phyloP scores from a whole-genome alignment of 2,329 filamentous ascomycete species.

The Trichothecium sympodiale region DNA sequence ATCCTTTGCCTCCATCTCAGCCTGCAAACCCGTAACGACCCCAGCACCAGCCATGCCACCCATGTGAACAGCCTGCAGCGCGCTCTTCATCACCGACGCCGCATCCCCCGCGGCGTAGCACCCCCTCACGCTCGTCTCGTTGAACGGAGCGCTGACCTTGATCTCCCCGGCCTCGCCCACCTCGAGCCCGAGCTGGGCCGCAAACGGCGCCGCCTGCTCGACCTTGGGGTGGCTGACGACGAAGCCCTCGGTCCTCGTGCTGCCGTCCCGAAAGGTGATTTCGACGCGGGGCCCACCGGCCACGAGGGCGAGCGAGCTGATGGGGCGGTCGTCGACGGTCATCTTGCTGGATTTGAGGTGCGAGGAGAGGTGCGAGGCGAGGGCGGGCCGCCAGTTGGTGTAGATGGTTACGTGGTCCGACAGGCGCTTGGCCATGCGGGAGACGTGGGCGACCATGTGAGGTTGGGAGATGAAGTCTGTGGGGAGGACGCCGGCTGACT shows the following conservation, averaged over 20 bases:
- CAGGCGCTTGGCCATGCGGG: constrained; percentile 31
- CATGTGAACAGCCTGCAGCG: constrained; percentile 15
- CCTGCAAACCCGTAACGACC: constrained; percentile 14
- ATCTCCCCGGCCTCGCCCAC: constrained; percentile 30
- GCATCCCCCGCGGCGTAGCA: constrained; percentile 45
- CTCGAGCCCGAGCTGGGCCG: constrained; percentile 31
- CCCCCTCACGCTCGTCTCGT: constrained; percentile 36
- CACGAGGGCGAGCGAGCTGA: constrained; percentile 18
- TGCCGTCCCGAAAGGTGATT: constrained; percentile 28
- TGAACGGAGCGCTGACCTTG: constrained; percentile 29
- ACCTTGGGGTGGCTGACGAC: constrained; percentile 25
- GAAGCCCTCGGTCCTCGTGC: constrained; percentile 24
- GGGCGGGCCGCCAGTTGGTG: constrained; percentile 30
- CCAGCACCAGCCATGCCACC: constrained; percentile 17
- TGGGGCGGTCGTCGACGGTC: constrained; percentile 22
- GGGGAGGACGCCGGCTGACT: constrained; percentile 35
- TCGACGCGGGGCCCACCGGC: constrained; percentile 16
- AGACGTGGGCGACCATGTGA: constrained; percentile 24
- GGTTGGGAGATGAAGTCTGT: constrained; percentile 20
- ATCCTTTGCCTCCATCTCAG: constrained; percentile 15
- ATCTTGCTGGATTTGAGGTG: constrained; percentile 21
- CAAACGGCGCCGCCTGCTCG: constrained; percentile 28
- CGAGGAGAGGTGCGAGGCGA: constrained; percentile 17
- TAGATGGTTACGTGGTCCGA: constrained; percentile 35
- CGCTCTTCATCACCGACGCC: constrained; percentile 18